phyloP scores from a whole-genome alignment of 257 asterid genomes.

The Solanum microdontum region DNA sequence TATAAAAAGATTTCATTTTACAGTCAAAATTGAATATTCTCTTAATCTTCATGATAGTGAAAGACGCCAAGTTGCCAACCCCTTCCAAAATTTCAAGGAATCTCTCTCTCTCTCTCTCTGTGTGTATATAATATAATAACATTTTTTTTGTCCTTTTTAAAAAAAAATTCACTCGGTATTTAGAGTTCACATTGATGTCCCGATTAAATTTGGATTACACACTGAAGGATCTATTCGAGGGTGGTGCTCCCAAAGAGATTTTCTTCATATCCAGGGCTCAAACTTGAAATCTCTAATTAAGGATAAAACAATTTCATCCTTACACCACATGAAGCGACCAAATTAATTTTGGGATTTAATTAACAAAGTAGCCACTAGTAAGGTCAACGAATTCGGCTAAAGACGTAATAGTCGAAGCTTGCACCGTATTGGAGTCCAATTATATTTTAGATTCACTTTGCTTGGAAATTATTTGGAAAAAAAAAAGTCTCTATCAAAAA shows the following conservation, averaged over 20 bases:
- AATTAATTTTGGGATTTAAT: not conserved
- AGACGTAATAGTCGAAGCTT: not conserved
- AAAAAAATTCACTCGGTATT: no score
- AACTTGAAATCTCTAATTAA: no score
- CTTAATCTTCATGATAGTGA: not conserved
- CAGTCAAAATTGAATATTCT: not conserved
- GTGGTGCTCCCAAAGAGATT: no score
- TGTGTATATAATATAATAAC: not conserved
- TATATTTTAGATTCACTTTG: no score
- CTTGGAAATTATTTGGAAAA: no score
- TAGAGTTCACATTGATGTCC: rapidly evolving
- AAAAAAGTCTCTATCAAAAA: no score
- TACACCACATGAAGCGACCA: not conserved
- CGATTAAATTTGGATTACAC: no score
- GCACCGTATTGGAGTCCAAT: no score
- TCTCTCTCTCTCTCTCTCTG: not conserved
- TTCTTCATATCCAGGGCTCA: no score
- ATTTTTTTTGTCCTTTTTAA: no score
- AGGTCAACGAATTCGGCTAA: not conserved
- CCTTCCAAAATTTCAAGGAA: not conserved
- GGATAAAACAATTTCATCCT: no score
- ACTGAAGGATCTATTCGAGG: no score
- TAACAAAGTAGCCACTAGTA: not conserved
- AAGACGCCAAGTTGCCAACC: not conserved
- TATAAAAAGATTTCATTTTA: not conserved